Base-by-base conservation (phyloP, 2,329 filamentous ascomycete species). In the Xylaria sp. region DNA sequence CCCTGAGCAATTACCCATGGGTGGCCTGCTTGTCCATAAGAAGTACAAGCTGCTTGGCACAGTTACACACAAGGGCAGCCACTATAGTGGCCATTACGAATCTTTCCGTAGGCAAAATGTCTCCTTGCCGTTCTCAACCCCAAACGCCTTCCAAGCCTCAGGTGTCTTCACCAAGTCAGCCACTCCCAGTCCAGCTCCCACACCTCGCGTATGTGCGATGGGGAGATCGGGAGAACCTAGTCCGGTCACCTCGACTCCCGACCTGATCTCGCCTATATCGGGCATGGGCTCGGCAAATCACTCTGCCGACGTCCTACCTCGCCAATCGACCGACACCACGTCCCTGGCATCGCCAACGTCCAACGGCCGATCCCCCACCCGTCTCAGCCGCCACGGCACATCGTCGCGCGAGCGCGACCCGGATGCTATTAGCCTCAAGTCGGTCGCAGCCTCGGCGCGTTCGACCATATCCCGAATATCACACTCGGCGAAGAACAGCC, bases 71-170 rank as follows among this genome's bases (percentile, higher is more conserved):
- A 96, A 96, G 67, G 94, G 94, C 37, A 95, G 90, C 58, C 94
- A 99, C 70, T 88, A 96, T 68, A 96, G 92, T 65, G 94, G 94
- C 1, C 94, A 99, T 69, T 99, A 99, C 74, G 94, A 99, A 71
- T 93, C 92, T 1, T 97, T 97, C 72, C 84, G 94, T 29, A 84
- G 94, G 37, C 94, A 97, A 72, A 88, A 90, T 54, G 75, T 91
- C 7, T 85, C 87, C 46, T 77, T 88, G 2, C 92, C 92, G 0
- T 97, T 87, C 69, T 89, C 91, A 1, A 97, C 93, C 7, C 86
- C 89, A 0, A 87, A 90, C 62, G 86, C 86, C 0, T 93, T 96
- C 72, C 88, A 89, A 56, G 81, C 82, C 5, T 89, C 90, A 37
- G 87, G 86, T 6, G 84, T 88, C 29, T 93, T 90, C 67, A 91